Evolutionary conservation across 2,329 filamentous ascomycete genomes (phyloP).

Genomic region (Alternaria conjuncta): DNA sequence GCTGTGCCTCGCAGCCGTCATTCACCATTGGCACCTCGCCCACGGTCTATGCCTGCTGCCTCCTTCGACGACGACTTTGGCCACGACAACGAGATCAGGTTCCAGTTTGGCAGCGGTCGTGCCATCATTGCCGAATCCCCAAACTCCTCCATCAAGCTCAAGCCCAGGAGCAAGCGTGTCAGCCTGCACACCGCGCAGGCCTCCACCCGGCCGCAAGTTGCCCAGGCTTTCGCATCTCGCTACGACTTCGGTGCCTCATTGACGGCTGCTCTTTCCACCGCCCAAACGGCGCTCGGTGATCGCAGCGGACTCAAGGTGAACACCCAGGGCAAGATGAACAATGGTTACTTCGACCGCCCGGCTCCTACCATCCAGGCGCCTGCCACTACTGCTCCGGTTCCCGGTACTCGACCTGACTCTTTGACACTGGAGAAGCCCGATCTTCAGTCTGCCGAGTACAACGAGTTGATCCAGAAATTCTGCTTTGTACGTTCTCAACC

Average conservation of each 20-base stretch:
- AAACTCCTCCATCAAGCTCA: slow-evolving; percentile 69
- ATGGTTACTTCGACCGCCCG: slow-evolving; percentile 49
- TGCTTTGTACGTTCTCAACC: slow-evolving; percentile 90
- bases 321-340: slow-evolving; percentile 22
- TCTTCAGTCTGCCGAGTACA: slow-evolving; percentile 88
- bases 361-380: slow-evolving; percentile 46
- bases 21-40: slow-evolving; percentile 54
- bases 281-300: slow-evolving; percentile 68
- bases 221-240: slow-evolving; percentile 84
- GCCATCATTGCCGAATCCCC: slow-evolving; percentile 64
- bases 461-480: slow-evolving; percentile 98
- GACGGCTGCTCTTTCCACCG: slow-evolving; percentile 77
- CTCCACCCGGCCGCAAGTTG: slow-evolving; percentile 55
- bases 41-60: slow-evolving; percentile 55
- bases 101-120: slow-evolving; percentile 51
- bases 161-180: slow-evolving; percentile 67
- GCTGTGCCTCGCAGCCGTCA: slow-evolving; percentile 58
- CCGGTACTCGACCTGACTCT: slow-evolving; percentile 58
- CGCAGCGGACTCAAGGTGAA: slow-evolving; percentile 56
- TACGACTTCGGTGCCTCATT: slow-evolving; percentile 97
- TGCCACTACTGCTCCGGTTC: slow-evolving; percentile 43
- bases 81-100: slow-evolving; percentile 60
- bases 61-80: slow-evolving; percentile 74
- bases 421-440: slow-evolving; percentile 67
- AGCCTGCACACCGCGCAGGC: slow-evolving; percentile 67